phyloP scores from a whole-genome alignment of 2,329 filamentous ascomycete species.

The Cordyceps cateniannulata region DNA sequence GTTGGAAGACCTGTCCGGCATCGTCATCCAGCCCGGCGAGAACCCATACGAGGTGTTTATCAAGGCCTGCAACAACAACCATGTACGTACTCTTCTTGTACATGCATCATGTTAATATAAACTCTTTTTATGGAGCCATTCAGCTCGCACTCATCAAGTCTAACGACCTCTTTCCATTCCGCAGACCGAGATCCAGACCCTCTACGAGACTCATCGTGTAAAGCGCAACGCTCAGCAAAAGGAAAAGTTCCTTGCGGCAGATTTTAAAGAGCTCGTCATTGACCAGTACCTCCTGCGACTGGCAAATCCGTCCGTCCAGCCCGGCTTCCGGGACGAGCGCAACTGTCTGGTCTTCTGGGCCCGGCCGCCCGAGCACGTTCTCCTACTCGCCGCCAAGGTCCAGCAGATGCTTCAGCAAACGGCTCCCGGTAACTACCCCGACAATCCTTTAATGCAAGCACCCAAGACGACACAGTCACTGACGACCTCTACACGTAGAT shows the following conservation, averaged over 20 bases:
- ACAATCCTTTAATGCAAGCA: too few relatives aligned
- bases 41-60: conserved; percentile 78
- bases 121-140: too few relatives aligned
- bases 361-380: conserved; percentile 66
- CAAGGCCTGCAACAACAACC: conserved; percentile 55
- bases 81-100: conserved; percentile 42
- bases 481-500: conserved; percentile 35
- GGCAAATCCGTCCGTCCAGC: conserved; percentile 55
- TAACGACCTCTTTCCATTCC: not conserved
- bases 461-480: too few relatives aligned
- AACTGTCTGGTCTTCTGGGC: conserved; percentile 88
- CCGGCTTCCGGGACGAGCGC: conserved; percentile 66
- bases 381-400: conserved; percentile 59
- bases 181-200: conserved; percentile 60
- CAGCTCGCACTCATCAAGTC: not conserved
- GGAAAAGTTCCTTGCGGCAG: conserved; percentile 60
- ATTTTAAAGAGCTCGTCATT: conserved; percentile 65
- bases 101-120: not conserved
- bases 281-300: conserved; percentile 71
- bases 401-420: conserved; percentile 59
- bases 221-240: conserved; percentile 72
- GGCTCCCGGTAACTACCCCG: conserved; percentile 55
- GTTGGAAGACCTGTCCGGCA: conserved; percentile 48
- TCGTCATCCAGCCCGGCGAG: conserved; percentile 43
- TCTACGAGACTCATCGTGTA: conserved; percentile 68